Evolutionary conservation across 2,329 filamentous ascomycete species (phyloP).

Genomic region (Penicillium sp.): DNA sequence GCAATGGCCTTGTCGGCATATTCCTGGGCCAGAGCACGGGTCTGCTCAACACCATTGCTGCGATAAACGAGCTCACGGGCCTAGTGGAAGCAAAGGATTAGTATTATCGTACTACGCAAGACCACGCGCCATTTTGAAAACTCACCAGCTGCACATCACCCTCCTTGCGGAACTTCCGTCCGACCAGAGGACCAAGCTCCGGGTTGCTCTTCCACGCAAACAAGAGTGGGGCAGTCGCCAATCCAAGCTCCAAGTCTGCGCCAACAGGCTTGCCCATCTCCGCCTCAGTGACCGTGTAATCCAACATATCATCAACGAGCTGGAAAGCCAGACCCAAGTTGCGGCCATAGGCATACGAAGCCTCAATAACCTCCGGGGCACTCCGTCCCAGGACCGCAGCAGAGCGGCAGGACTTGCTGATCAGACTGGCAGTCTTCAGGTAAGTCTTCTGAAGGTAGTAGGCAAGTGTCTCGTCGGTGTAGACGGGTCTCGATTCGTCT

Average conservation of each 20-base stretch:
- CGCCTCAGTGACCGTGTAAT: constrained; percentile 81
- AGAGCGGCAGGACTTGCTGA: constrained; percentile 92
- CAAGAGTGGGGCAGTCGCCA: constrained; percentile 88
- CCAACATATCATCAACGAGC: constrained; percentile 95
- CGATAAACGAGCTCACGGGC: constrained; percentile 79
- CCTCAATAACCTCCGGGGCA: constrained; percentile 76
- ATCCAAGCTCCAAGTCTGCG: constrained; percentile 85
- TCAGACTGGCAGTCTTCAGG: constrained; percentile 90
- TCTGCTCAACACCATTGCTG: constrained; percentile 89
- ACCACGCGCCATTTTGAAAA: neutral
- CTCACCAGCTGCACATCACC: constrained; percentile 83
- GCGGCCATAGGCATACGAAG: constrained; percentile 87
- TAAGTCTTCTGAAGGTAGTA: constrained; percentile 99
- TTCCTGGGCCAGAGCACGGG: constrained; percentile 81
- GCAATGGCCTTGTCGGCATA: constrained; percentile 85
- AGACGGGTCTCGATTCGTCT: constrained; percentile 79
- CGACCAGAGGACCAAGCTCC: constrained; percentile 82
- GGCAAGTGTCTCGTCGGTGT: constrained; percentile 81
- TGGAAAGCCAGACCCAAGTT: constrained; percentile 95
- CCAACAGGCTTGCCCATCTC: constrained; percentile 94
- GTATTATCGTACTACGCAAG: neutral
- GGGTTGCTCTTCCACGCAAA: constrained; percentile 93
- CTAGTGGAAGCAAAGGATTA: constrained; percentile 48
- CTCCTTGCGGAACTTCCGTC: constrained; percentile 78
- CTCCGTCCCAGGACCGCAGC: constrained; percentile 80